These are phyloP conservation scores for Claviceps monticola DNA, from an alignment of 2,329 filamentous ascomycete species.

Conservation along the genomic window DNA sequence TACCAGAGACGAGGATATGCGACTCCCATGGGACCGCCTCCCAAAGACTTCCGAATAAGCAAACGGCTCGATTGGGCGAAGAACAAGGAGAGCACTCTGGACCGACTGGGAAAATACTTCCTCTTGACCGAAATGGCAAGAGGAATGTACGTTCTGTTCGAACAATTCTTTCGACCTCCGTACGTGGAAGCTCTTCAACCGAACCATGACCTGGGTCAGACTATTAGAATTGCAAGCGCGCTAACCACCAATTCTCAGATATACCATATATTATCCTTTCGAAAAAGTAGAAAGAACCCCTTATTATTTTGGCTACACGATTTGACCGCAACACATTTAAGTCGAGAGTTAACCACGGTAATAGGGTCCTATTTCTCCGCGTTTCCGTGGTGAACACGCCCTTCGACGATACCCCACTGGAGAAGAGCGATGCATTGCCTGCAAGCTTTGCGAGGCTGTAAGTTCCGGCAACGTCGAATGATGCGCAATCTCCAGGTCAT, in stretches of 20 bases:
- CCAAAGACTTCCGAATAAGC: conserved; percentile 66
- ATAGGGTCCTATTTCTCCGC: conserved; percentile 86
- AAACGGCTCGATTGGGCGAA: conserved; percentile 68
- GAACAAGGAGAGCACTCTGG: conserved; percentile 59
- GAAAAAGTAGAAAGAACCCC: conserved; percentile 57
- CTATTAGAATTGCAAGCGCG: background rate
- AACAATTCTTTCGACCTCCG: conserved; percentile 97
- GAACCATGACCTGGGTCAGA: background rate
- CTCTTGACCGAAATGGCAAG: conserved; percentile 89
- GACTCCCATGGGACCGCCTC: conserved; percentile 65
- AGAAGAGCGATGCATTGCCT: conserved; percentile 97
- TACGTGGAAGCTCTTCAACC: conserved; percentile 38
- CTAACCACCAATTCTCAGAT: conserved; percentile 37
- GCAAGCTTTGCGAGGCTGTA: conserved; percentile 95
- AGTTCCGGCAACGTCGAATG: conserved; percentile 6
- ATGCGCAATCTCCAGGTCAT: background rate
- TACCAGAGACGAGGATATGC: conserved; percentile 34
- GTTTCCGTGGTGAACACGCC: conserved; percentile 96
- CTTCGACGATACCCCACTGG: conserved; percentile 91
- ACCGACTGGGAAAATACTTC: conserved; percentile 87
- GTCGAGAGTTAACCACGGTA: conserved; percentile 9
- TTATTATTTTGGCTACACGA: background rate
- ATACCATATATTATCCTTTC: conserved; percentile 97
- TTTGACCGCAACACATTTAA: background rate
- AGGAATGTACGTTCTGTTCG: conserved; percentile 94